A percentile compares a stretch with the other conserved stretches of the same genome.
These are phyloP conservation scores for Botrytis squamosa DNA, from an alignment of 2,329 filamentous ascomycete species.

Conservation along the genomic window DNA sequence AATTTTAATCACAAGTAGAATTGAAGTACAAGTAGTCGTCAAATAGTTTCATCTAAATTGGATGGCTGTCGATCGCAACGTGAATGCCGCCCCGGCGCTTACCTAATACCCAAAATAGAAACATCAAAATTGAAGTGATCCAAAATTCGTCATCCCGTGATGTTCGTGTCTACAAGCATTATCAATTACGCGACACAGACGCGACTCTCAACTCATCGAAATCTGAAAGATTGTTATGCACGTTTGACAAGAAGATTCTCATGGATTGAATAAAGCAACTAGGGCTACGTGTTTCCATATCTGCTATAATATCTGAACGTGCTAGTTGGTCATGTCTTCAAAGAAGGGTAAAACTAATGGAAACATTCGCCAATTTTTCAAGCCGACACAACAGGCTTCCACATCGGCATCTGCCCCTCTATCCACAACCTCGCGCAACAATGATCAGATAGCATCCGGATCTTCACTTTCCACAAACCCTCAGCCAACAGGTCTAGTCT, in stretches of 20 bases:
- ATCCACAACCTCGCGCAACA: background rate
- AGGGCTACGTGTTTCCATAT: background rate
- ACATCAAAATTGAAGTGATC: background rate
- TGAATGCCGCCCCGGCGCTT: background rate
- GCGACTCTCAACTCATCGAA: background rate
- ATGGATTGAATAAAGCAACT: background rate
- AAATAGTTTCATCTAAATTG: slow-evolving; percentile 7
- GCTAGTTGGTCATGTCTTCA: slow-evolving; percentile 9
- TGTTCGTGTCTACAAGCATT: slow-evolving; percentile 17
- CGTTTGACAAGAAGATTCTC: background rate
- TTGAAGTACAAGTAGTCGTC: background rate
- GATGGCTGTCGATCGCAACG: slow-evolving; percentile 11
- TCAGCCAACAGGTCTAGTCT: background rate
- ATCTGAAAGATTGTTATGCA: background rate
- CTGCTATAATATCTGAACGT: background rate
- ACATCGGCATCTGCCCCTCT: slow-evolving; percentile 4
- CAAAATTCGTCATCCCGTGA: slow-evolving; percentile 8
- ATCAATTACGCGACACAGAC: slow-evolving; percentile 5
- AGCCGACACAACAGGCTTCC: slow-evolving; percentile 4
- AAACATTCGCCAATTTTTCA: slow-evolving; percentile 17
- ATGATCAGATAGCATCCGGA: background rate
- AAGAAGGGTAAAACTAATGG: slow-evolving; percentile 8
- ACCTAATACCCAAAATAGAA: slow-evolving; percentile 12
- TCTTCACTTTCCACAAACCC: background rate
- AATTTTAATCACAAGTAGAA: background rate